These are phyloP conservation scores for Pharnaceum exiguum DNA, from an alignment of 148 eudicot genomes.

Conservation along the genomic window DNA sequence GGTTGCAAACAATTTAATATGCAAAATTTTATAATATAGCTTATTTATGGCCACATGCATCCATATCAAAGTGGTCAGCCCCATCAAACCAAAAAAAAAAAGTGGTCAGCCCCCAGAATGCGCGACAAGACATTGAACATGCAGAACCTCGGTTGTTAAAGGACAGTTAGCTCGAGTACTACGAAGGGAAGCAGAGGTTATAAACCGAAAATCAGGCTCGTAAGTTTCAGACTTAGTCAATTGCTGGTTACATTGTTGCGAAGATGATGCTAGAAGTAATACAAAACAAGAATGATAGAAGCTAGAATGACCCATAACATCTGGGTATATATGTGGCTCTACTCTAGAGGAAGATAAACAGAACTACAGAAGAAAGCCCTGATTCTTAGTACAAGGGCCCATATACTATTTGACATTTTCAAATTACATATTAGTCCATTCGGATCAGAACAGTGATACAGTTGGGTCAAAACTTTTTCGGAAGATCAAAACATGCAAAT, in stretches of 20 bases:
- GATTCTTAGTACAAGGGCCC: too few relatives aligned
- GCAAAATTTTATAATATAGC: constrained; percentile 37
- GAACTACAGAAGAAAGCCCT: constrained; percentile 8
- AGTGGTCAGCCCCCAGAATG: constrained; percentile 62
- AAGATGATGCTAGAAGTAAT: constrained; percentile 82
- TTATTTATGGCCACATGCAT: constrained; percentile 76
- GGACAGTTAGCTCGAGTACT: constrained; percentile 80
- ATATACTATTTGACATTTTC: too few relatives aligned
- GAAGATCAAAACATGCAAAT: too few relatives aligned
- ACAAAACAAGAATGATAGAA: too few relatives aligned
- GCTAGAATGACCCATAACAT: constrained; percentile 80
- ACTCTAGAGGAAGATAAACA: constrained; percentile 75
- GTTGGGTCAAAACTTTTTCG: too few relatives aligned
- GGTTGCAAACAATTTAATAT: neutral
- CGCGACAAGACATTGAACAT: constrained; percentile 65
- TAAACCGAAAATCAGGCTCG: constrained; percentile 73
- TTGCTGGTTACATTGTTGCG: constrained; percentile 78
- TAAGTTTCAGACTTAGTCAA: constrained; percentile 74
- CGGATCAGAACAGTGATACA: too few relatives aligned
- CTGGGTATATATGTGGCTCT: constrained; percentile 62
- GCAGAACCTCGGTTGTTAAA: constrained; percentile 52
- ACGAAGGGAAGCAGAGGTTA: constrained; percentile 72
- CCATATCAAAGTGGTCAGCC: too few relatives aligned
- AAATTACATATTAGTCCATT: too few relatives aligned
- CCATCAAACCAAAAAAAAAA: too few relatives aligned